A percentile compares a stretch with the other conserved stretches of the same genome.
Evolutionary conservation across 768 basidiomycete genomes (phyloP).

Genomic region (Macrocybe gigantea): DNA sequence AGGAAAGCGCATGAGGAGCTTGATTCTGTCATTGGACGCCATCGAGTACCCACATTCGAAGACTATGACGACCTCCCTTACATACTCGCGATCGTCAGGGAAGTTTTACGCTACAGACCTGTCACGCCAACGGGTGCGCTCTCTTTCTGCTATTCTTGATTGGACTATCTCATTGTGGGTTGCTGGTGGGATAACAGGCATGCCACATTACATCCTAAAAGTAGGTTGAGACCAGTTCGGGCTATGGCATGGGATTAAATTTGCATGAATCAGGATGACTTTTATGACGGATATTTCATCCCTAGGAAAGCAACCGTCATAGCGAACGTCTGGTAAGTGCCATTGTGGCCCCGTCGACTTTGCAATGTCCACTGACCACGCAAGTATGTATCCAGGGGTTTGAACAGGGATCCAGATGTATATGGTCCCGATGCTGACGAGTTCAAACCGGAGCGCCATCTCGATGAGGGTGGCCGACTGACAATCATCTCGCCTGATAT

Average conservation of each 20-base stretch:
- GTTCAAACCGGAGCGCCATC: slow-evolving; percentile 16
- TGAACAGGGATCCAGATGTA: slow-evolving; percentile 14
- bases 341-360: slow-evolving; percentile 12
- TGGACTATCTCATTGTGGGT: background rate
- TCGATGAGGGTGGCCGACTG: slow-evolving; percentile 3
- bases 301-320: slow-evolving; percentile 1
- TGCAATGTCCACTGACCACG: slow-evolving; percentile 8
- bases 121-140: slow-evolving; percentile 7
- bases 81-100: slow-evolving; percentile 12
- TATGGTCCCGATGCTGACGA: slow-evolving; percentile 15
- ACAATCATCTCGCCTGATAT: background rate
- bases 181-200: background rate
- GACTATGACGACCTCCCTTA: slow-evolving; percentile 10
- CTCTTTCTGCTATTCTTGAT: background rate
- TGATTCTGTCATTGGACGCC: slow-evolving; percentile 18
- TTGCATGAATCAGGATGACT: background rate
- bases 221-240: background rate
- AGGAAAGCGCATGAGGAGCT: slow-evolving; percentile 20
- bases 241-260: background rate
- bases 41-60: slow-evolving; percentile 17
- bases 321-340: background rate
- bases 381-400: slow-evolving; percentile 6
- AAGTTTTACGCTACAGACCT: slow-evolving; percentile 12
- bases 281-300: slow-evolving; percentile 1
- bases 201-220: background rate